Evolutionary conservation across 345 rosid genomes (phyloP).

Genomic region (Gossypium ekmanianum): DNA sequence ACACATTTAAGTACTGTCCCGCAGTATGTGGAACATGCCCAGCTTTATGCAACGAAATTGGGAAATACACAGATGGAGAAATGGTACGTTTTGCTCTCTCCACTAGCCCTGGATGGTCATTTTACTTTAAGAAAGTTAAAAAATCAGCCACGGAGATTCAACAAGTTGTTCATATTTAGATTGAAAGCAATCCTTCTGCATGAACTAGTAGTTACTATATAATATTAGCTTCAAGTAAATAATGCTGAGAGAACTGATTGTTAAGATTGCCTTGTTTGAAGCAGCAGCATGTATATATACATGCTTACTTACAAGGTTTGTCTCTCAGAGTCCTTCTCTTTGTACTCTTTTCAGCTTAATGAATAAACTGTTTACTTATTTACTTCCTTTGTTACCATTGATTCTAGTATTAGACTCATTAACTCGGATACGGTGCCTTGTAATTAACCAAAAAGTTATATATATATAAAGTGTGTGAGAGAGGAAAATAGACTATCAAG

Average conservation of each 20-base stretch:
- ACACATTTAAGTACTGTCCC: not conserved
- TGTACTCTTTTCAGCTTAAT: not conserved
- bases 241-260: no score
- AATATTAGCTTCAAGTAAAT: no score
- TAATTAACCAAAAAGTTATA: no score
- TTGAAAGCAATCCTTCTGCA: not conserved
- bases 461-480: no score
- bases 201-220: not conserved
- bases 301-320: not conserved
- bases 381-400: not conserved
- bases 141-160: not conserved
- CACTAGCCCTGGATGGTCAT: not conserved
- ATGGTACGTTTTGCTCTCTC: not conserved
- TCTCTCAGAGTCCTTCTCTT: not conserved
- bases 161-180: not conserved
- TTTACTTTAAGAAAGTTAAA: not conserved
- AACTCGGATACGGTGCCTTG: no score
- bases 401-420: no score
- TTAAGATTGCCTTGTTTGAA: not conserved
- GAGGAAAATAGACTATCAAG: no score
- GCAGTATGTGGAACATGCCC: not conserved
- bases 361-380: not conserved
- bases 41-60: not conserved
- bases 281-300: not conserved
- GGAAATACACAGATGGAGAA: not conserved